A percentile compares a stretch with the other conserved stretches of the same genome.
Evolutionary conservation across 1,284 basidiomycete genomes (phyloP).

Genomic region (Austropuccinia psidii): DNA sequence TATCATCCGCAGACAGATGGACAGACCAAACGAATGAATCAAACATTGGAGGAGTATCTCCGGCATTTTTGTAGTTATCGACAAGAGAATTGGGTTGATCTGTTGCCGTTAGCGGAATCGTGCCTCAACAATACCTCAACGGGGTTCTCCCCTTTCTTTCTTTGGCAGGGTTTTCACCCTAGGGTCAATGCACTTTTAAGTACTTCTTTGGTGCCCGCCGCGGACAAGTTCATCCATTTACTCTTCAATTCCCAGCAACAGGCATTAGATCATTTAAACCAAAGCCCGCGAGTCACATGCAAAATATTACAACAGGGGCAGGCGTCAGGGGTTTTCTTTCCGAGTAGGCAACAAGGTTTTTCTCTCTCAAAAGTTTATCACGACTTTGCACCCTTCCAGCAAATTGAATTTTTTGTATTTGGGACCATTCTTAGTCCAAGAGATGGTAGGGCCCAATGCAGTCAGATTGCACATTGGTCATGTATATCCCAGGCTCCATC

Average conservation of each 20-base stretch:
- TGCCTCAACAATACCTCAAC: constrained; percentile 44
- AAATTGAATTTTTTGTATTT: neutral
- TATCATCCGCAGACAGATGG: constrained; percentile 28
- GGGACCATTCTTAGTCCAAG: neutral
- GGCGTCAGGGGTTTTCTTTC: no score
- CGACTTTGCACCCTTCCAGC: neutral
- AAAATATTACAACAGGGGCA: no score
- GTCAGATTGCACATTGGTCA: neutral
- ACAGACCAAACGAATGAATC: constrained; percentile 3
- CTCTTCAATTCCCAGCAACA: no score
- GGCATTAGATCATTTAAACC: no score
- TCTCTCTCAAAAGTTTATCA: neutral
- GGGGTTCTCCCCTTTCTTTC: neutral
- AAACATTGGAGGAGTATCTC: constrained; percentile 35
- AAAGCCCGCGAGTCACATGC: no score
- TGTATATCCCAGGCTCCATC: constrained; percentile 2
- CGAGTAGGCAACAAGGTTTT: neutral
- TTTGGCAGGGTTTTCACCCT: neutral
- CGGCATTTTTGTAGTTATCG: constrained; percentile 37
- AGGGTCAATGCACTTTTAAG: neutral
- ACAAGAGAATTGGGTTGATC: constrained; percentile 41
- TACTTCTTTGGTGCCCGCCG: neutral
- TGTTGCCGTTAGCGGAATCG: constrained; percentile 45
- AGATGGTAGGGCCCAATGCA: neutral
- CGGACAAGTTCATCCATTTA: no score